Evolutionary conservation across 768 basidiomycete species (phyloP), one percentile per base, ranked within the genome.

Genomic region (Kwoniella sp.): DNA sequence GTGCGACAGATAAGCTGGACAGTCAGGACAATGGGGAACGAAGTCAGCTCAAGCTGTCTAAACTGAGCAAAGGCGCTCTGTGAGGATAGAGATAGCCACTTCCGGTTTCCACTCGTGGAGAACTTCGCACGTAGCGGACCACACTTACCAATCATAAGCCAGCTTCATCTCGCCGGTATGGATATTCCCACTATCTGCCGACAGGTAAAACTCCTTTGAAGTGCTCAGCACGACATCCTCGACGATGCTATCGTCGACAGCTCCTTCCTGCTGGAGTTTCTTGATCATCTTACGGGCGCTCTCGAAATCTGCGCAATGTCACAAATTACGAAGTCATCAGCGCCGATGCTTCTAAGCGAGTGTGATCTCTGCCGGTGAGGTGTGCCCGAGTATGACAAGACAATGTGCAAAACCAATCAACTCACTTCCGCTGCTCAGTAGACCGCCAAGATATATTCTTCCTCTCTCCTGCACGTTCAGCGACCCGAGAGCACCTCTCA

Each of bases 81-180:
- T 45, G n/a, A 51, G 29, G 3, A 53, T 28, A 11, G 26, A 34
- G 34, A 34, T 34, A 28, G 12, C 20, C 37, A 51, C 28, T 26
- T 26, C n/a, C 13, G 56, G 26, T 11, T 29, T 11, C 25, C 4
- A 5, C 52, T 34, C 52, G n/a, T 51, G 2, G 7, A 22, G 58
- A 55, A 17, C 20, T 11, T n/a, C n/a, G n/a, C n/a, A n/a, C n/a
- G n/a, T 25, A 11, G n/a, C 12, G 9, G n/a, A n/a, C n/a, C n/a
- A n/a, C 1, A 70, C 84, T 66, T 79, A 96, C 95, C 96, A 98
- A 63, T 95, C 92, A 80, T 94, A 94, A 0, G 96, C 96, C 55
- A 92, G 83, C 79, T 93, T 95, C 94, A 99, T 97, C 57, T 95
- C 92, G 3, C 95, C 94, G 38, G 86, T 85, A 71, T 92, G 91